Base-by-base conservation (phyloP, 1,139 yeast species). In the Debaryomyces psychrophilus region DNA sequence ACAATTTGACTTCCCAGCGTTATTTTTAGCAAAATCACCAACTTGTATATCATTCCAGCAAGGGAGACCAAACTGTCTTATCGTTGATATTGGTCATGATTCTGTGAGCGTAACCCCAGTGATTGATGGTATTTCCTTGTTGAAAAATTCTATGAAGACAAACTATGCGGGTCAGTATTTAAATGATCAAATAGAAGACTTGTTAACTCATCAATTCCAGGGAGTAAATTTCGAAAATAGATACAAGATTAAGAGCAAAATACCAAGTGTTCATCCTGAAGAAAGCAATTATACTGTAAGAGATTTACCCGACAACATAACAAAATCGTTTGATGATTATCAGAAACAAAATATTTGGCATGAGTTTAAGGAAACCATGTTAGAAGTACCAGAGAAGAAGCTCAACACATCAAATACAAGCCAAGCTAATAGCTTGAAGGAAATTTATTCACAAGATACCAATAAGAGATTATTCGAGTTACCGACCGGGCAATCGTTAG, bases 1-100 rank as follows among this genome's bases (percentile, higher is more conserved):
- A 61, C 71, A 76, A 22, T 79, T 87, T 61, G 77, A 83, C 28
- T 87, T 86, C 55, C 95, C 96, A 22, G 99, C 97, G 0, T 82
- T 90, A 49, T 95, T 87, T 64, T 68, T 90, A 34, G 93, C 92
- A 26, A 87, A 92, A 50, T 77, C 85, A 2, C 95, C 98, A 14
- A 89, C 96, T 0, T 89, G 97, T 68, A 84, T 90, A 1, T 85
- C 97, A 5, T 93, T 93, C 68, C 95, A 96, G 18, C 87, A 89
- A 56, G 98, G 98, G 3, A 81, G 97, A 62, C 93, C 97, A 37
- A 90, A 88, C 55, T 95, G 97, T 60, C 72, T 93, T 44, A 95
- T 95, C 28, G 96, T 95, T 35, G 98, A 95, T 65, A 70, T 92
- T 37, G 99, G 99, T 2, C 95, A 90, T 59, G 92, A 87, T 55